phyloP scores from a whole-genome alignment of 129 eudicot species.

The Artemisia tridentata region DNA sequence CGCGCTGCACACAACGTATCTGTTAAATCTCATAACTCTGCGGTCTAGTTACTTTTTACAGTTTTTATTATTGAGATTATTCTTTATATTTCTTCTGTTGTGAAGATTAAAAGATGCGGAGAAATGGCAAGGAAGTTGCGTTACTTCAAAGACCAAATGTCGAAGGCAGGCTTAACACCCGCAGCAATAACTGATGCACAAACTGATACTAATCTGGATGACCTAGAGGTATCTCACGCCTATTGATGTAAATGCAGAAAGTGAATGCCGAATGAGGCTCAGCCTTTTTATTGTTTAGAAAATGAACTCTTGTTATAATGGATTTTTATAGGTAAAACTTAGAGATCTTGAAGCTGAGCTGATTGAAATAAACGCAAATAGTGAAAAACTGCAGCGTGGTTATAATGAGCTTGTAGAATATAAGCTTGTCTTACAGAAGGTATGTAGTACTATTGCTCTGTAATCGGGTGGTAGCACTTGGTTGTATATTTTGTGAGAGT shows the following conservation, averaged over 20 bases:
- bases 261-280: constrained; percentile 7
- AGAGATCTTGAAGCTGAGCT: constrained; percentile 92
- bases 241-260: not conserved
- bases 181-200: constrained; percentile 40
- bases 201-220: constrained; percentile 54
- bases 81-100: constrained; percentile 8
- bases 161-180: constrained; percentile 66
- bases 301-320: constrained; percentile 17
- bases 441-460: constrained; percentile 12
- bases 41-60: no score
- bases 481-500: not conserved
- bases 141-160: constrained; percentile 75
- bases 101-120: constrained; percentile 86
- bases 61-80: not conserved
- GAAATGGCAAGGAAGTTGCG: constrained; percentile 94
- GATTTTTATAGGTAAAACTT: constrained; percentile 55
- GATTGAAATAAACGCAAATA: constrained; percentile 73
- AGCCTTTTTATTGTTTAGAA: not conserved
- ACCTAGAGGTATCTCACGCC: constrained; percentile 60
- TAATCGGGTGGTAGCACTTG: no score
- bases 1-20: no score
- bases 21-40: no score
- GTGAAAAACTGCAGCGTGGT: constrained; percentile 80
- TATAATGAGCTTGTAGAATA: constrained; percentile 86
- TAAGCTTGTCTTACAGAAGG: constrained; percentile 86